Evolutionary conservation across 2,329 filamentous ascomycete species (phyloP).

Genomic region (Nigrospora oryzae): DNA sequence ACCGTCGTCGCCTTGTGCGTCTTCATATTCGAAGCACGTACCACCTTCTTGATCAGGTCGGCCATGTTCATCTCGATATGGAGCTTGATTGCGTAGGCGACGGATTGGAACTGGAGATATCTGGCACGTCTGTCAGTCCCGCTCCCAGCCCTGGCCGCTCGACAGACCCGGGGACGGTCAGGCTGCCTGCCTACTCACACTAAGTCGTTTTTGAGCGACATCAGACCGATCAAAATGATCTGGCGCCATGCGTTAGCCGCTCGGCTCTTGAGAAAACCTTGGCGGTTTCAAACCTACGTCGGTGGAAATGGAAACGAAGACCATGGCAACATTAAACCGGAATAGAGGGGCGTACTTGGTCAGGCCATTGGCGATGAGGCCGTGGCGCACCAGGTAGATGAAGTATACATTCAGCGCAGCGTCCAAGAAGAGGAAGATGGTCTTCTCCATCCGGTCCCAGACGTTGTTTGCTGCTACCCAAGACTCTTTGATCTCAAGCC

Average conservation of each 20-base stretch:
- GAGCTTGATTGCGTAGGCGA: constrained; percentile 27
- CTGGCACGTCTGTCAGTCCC: constrained; percentile 3
- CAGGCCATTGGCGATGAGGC: not conserved
- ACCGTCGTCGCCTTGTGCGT: too few species aligned
- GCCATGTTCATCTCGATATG: constrained; percentile 9
- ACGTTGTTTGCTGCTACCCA: not conserved
- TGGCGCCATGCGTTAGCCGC: not conserved
- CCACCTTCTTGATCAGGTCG: constrained; percentile 5
- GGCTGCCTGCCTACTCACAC: too few species aligned
- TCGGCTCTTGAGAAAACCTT: not conserved
- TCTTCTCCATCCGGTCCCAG: not conserved
- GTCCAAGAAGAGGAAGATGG: not conserved
- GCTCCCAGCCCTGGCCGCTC: too few species aligned
- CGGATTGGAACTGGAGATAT: constrained; percentile 35
- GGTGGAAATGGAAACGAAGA: not conserved
- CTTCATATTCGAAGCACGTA: not conserved
- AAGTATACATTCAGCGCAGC: not conserved
- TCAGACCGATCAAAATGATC: not conserved
- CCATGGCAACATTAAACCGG: not conserved
- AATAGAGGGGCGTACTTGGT: not conserved
- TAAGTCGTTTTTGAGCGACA: too few species aligned
- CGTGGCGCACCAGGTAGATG: not conserved
- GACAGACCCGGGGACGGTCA: too few species aligned
- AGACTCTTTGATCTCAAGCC: not conserved
- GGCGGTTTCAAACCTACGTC: not conserved